Conservation (phyloP, 371 early-diverging fungal species). For the Mucor racemosus region DNA sequence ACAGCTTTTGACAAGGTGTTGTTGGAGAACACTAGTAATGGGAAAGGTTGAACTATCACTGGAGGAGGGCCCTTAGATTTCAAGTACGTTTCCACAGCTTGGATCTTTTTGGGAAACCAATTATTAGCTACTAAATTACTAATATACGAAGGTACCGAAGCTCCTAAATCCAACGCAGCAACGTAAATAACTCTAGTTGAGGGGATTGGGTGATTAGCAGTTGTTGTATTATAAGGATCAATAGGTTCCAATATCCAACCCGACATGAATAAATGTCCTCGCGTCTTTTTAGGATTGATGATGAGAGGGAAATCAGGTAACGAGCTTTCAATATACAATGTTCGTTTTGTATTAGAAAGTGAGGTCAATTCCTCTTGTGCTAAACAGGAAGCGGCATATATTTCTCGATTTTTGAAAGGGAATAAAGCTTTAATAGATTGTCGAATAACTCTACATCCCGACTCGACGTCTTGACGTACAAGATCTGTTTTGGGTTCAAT, state of each 20-base stretch:
- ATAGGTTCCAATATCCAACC: constrained; percentile 65
- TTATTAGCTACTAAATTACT: constrained; percentile 53
- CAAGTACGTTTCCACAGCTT: constrained; percentile 51
- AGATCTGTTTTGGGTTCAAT: constrained; percentile 46
- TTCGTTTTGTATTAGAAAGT: constrained; percentile 28
- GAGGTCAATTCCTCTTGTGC: constrained; percentile 40
- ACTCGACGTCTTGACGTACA: constrained; percentile 34
- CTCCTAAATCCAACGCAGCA: constrained; percentile 57
- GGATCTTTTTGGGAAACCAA: constrained; percentile 50
- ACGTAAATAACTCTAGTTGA: constrained; percentile 60
- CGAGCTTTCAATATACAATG: constrained; percentile 44
- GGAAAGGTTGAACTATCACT: constrained; percentile 24
- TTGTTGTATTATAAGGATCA: constrained; percentile 61
- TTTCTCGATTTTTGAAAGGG: constrained; percentile 54
- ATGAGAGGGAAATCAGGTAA: constrained; percentile 36
- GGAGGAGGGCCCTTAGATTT: constrained; percentile 60
- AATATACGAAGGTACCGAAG: constrained; percentile 55
- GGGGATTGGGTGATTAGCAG: constrained; percentile 62
- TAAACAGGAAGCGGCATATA: constrained; percentile 39
- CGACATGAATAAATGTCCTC: constrained; percentile 51
- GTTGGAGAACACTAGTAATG: constrained; percentile 13
- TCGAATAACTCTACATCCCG: constrained; percentile 50
- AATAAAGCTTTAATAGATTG: constrained; percentile 57
- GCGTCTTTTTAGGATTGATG: constrained; percentile 34
- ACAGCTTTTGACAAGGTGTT: constrained; percentile 1